Evolutionary conservation across 768 basidiomycete species (phyloP).

Genomic region (Chalciporus chontae): DNA sequence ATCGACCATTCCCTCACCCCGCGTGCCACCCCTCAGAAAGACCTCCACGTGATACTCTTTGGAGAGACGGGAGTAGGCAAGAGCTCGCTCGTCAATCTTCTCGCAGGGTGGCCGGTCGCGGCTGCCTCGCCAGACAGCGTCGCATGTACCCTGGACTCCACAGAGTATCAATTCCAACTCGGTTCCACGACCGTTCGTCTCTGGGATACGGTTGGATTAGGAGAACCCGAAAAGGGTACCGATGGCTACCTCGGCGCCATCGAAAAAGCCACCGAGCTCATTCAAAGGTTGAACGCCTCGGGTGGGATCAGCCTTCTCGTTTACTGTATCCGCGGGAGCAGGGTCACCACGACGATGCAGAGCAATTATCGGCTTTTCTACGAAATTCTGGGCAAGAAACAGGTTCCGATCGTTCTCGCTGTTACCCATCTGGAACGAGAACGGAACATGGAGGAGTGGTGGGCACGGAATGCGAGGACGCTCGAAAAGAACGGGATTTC

Average conservation of each 20-base stretch:
- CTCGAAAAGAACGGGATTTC: constrained; percentile 19
- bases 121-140: constrained; percentile 23
- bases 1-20: constrained; percentile 21
- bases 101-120: constrained; percentile 31
- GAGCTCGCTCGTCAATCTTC: constrained; percentile 36
- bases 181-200: constrained; percentile 20
- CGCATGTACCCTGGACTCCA: constrained; percentile 31
- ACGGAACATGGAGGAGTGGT: constrained; percentile 30
- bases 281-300: constrained; percentile 23
- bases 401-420: constrained; percentile 38
- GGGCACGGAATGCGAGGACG: constrained; percentile 23
- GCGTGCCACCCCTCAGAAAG: constrained; percentile 14
- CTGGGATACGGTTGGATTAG: constrained; percentile 33
- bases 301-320: constrained; percentile 31
- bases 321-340: constrained; percentile 31
- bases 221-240: constrained; percentile 18
- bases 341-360: constrained; percentile 26
- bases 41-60: constrained; percentile 36
- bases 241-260: constrained; percentile 26
- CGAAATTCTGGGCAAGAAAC: constrained; percentile 36
- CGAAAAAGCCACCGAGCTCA: constrained; percentile 28
- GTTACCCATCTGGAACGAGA: constrained; percentile 39
- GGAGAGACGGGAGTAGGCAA: constrained; percentile 38
- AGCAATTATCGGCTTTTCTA: constrained; percentile 35
- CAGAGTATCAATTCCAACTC: constrained; percentile 25